Base-by-base conservation (phyloP, 1,139 yeast genomes). In the Candida frijolesensis region DNA sequence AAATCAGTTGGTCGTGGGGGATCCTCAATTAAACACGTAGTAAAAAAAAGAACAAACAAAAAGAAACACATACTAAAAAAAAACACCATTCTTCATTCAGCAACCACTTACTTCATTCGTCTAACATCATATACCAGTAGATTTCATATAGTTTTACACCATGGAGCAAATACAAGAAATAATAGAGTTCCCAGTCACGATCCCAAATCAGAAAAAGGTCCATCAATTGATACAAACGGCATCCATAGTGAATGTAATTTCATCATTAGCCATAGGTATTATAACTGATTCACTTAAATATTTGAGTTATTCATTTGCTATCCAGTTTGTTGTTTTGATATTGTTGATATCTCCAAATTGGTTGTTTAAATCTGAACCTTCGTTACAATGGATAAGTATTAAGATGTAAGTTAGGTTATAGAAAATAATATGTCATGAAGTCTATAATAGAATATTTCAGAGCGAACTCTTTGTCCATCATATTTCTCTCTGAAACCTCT, bases 161-260 rank as follows among this genome's bases (percentile, higher is more conserved):
- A 52, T 52, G 54, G 52, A 52, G 16, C 40, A 47, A 33, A 35
- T 50, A 35, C 29, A 41, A 34, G 46, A 49, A 42, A 35, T 37
- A 14, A 18, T 57, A 12, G 60, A 57, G 30, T 57, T 57, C 33
- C 60, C 60, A 39, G 53, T 57, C 10, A 56, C 59, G 3, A 56
- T 57, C 16, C 59, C 58, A 33, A 57, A 57, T 46, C 60, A 57
- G 45, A 46, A 30, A 16, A 37, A 42, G 37, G 57, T 55, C 11
- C 54, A 55, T 33, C 22, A 30, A 11, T 40, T 57, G 9, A 53
- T 55, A n/a, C 33, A 44, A 19, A 34, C 12, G 6, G 50, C 55
- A 12, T 46, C 56, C 11, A 40, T 51, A 18, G 14, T 48, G 8
- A 55, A 57, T 44, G 39, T 51, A 3, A 9, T 55, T 6, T 33